Evolutionary conservation across 768 basidiomycete species (phyloP).

Genomic region (Lactifluus echinatus): DNA sequence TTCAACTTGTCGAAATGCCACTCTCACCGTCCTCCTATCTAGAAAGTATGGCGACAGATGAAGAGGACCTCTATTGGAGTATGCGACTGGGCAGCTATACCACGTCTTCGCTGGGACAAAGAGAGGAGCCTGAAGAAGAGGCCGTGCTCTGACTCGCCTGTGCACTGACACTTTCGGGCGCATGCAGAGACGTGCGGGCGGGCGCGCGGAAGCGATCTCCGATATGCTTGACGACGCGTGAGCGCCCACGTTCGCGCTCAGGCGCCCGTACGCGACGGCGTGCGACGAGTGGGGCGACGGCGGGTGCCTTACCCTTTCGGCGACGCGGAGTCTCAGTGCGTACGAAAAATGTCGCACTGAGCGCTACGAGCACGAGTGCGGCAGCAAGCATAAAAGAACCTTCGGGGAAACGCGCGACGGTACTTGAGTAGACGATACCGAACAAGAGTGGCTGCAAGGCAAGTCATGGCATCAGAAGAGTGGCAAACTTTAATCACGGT

Average conservation of each 20-base stretch:
- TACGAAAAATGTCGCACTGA: conserved; percentile 39
- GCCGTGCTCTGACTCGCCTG: background rate
- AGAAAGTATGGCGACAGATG: background rate
- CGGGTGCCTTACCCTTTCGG: conserved; percentile 18
- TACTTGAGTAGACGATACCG: conserved; percentile 54
- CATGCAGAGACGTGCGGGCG: background rate
- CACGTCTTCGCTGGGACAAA: background rate
- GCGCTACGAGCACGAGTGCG: conserved; percentile 41
- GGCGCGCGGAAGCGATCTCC: conserved; percentile 14
- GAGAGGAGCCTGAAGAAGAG: background rate
- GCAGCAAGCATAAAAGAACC: conserved; percentile 59
- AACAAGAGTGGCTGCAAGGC: conserved; percentile 57
- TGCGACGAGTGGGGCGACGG: background rate
- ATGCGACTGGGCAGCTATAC: background rate
- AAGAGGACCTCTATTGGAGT: background rate
- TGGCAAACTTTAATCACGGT: too few relatives aligned
- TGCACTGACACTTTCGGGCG: background rate
- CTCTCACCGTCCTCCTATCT: background rate
- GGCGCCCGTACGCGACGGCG: background rate
- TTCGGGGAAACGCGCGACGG: conserved; percentile 56
- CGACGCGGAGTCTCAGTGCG: conserved; percentile 23
- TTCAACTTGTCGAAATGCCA: background rate
- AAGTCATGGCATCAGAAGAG: background rate
- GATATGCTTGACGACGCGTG: conserved; percentile 18
- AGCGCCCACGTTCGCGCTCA: conserved; percentile 21